A percentile compares a stretch with the other conserved stretches of the same genome.
Conservation (phyloP, 139 green algal genomes). For the Limnomonas spitsbergensis region DNA sequence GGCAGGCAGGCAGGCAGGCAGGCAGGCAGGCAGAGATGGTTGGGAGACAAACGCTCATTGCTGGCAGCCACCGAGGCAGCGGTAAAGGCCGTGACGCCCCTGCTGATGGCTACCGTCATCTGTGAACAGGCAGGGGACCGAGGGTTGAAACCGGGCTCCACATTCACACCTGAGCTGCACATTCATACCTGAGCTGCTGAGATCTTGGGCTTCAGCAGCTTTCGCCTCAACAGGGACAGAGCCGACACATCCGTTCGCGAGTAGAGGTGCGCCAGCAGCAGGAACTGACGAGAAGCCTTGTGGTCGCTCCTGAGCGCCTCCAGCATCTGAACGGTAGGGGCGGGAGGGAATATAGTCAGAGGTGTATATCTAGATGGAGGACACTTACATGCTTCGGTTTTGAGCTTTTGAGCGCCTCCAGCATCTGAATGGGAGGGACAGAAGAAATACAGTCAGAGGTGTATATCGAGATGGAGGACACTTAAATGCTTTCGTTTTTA, state of each 20-base stretch:
- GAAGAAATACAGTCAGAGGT: too few relatives aligned
- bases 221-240: slow-evolving; percentile 53
- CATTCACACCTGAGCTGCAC: not conserved
- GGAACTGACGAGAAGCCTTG: slow-evolving; percentile 65
- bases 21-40: too few relatives aligned
- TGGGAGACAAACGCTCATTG: slow-evolving; percentile 11
- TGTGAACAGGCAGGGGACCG: slow-evolving; percentile 16
- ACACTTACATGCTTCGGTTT: too few relatives aligned
- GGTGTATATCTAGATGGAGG: too few relatives aligned
- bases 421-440: slow-evolving; percentile 49
- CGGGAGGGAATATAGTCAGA: too few relatives aligned
- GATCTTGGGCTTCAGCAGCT: slow-evolving; percentile 56
- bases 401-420: slow-evolving; percentile 50
- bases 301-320: slow-evolving; percentile 52
- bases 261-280: slow-evolving; percentile 75
- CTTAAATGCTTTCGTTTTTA: too few relatives aligned
- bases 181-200: slow-evolving; percentile 35
- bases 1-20: too few relatives aligned
- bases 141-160: not conserved
- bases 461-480: too few relatives aligned
- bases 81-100: not conserved
- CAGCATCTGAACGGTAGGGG: slow-evolving; percentile 53
- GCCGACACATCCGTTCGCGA: slow-evolving; percentile 65
- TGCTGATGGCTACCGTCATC: slow-evolving; percentile 16
- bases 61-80: not conserved